Base-by-base conservation (phyloP, 768 basidiomycete species). In the Cubamyces lactineus region DNA sequence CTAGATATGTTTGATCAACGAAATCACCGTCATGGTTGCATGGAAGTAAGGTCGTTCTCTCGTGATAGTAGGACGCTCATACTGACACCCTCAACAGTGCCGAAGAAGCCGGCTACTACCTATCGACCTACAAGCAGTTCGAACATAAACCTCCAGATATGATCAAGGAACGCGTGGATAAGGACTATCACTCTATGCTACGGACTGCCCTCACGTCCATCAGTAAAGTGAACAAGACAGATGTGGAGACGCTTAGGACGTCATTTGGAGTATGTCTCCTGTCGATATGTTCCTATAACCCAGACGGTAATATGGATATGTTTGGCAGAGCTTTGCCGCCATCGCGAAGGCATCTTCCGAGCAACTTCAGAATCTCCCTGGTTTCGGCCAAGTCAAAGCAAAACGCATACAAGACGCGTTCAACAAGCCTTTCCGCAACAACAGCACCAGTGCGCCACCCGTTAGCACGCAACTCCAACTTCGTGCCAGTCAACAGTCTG, bases 221-320 rank as follows among this genome's bases (percentile, higher is more conserved):
- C 69, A 89, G 85, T 71, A 94, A 92, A 67, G 93, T 99, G 64
- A 98, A 98, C 76, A 97, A 96, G 80, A 98, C 96, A 3, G 97
- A 99, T 69, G 94, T 96, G 1, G 87, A 93, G 75, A 98, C 96
- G 3, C 79, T 99, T 43, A 85, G 92, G 21, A 88, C 89, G 2
- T 89, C 93, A n/a, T 88, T 96, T 67, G 96, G 95, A 39, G 96
- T 98, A 77, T 59, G 88, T 80, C 30, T 4, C 15, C 64, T 47
- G 11, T 26, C 43, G 48, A 21, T 30, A 40, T 54, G 42, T 47
- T 64, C n/a, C 50, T 51, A 53, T 43, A 43, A 21, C 40, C 53
- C 9, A 49, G 26, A 48, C 54, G 61, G 39, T 24, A 26, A 39
- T 42, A 5, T 30, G 9, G 16, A 12, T 58, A 3, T 15, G 2